Evolutionary conservation across 1,284 basidiomycete species (phyloP), one percentile per base, ranked within the genome.

Genomic region (Pisolithus thermaeus): DNA sequence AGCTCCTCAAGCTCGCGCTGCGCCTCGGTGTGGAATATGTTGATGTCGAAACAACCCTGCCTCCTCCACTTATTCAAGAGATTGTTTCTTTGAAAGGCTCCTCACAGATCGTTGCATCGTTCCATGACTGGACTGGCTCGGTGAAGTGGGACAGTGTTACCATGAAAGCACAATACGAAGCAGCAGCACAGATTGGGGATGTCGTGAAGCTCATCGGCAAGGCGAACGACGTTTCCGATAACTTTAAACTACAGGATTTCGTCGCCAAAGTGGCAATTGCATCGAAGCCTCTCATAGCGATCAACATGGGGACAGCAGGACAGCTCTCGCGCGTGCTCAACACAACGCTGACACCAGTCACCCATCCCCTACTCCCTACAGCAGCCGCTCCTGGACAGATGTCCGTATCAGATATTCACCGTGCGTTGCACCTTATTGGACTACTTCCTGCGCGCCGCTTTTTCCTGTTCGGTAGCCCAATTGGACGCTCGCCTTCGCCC

Each of bases 301-400:
- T 98, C 75, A 98, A 98, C 70, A 96, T 97, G 85, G 93, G 94
- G 20, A 66, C 79, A 7, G 78, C 82, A 36, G 97, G 97, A 5
- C 94, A 97, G 70, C 78, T 97, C 59, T 93, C 92, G 7, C 80
- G 97, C 20, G 81, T 97, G 51, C 74, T 97, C 52, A 97, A 97
- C 69, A 72, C 78, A 3, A 88, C 87, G 4, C 82, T 99, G 56
- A 92, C 86, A 42, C 95, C 96, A 3, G 81, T 98, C 41, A 93
- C 94, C 0, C 96, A 99, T 69, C 82, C 89, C 0, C 73, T 87
- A 1, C 77, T 97, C 42, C 92, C 94, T 0, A 76, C 75, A 50
- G 83, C 85, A 56, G 92, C 95, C 0, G 96, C 95, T 0, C 93
- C 95, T 0, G 96, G 97, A 2, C 96, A 98, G 67, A 76, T 98